phyloP scores from a whole-genome alignment of 331 rosid species.

The Pyrus hybrid region DNA sequence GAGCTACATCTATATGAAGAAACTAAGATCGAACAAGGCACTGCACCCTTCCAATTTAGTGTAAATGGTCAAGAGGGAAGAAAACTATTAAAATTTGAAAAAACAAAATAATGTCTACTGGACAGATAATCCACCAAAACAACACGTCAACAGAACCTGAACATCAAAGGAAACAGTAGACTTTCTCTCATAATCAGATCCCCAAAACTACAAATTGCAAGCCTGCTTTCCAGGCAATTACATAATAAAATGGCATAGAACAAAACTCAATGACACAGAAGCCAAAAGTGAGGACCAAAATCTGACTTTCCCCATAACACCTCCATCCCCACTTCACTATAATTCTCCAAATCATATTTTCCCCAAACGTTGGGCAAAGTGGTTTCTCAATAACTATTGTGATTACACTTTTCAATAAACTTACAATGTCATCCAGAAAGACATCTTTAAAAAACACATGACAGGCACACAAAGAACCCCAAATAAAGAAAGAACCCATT shows the following conservation, averaged over 20 bases:
- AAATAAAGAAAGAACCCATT: background rate
- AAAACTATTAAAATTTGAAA: background rate
- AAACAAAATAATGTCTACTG: background rate
- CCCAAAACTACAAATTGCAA: background rate
- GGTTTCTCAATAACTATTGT: background rate
- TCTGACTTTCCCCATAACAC: background rate
- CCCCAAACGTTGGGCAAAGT: background rate
- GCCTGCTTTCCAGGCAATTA: background rate
- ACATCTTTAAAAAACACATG: background rate
- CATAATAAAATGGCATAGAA: background rate
- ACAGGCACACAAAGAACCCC: background rate
- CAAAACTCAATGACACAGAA: background rate
- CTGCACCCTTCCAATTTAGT: no score
- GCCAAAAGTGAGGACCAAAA: background rate
- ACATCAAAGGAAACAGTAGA: background rate
- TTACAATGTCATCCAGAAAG: background rate
- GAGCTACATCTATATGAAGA: no score
- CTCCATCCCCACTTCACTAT: background rate
- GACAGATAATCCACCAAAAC: background rate
- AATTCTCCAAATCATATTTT: background rate
- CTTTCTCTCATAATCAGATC: background rate
- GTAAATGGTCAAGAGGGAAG: no score
- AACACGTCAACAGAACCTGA: background rate
- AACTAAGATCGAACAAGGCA: no score
- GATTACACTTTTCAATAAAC: background rate